Conservation (phyloP, 1,139 yeast genomes). For the Taphrina wiesneri region DNA sequence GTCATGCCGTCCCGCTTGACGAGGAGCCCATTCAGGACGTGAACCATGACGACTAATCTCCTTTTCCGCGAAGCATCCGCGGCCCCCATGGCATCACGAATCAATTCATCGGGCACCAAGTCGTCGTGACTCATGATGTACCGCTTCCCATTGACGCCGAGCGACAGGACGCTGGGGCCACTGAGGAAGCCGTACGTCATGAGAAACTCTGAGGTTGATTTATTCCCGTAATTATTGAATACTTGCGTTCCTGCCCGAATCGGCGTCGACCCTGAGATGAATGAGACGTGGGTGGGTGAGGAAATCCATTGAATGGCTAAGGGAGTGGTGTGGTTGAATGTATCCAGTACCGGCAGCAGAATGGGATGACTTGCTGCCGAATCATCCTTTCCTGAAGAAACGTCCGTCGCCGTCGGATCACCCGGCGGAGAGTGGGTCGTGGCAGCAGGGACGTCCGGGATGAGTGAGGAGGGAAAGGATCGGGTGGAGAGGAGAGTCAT, state of each 20-base stretch:
- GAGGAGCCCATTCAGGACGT: too few relatives aligned
- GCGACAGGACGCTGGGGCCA: neutral
- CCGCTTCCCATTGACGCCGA: neutral
- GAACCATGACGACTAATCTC: too few relatives aligned
- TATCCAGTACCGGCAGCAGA: conserved; percentile 74
- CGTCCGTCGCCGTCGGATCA: neutral
- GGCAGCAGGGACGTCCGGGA: conserved; percentile 45
- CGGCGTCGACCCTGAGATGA: conserved; percentile 42
- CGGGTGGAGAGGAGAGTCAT: conserved; percentile 69
- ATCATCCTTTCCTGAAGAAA: too few relatives aligned
- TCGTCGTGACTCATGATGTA: neutral
- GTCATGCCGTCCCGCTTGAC: too few relatives aligned
- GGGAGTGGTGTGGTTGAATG: conserved; percentile 67
- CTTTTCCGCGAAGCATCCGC: too few relatives aligned
- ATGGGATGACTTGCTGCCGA: conserved; percentile 57
- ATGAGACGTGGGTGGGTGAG: neutral
- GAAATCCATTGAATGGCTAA: conserved; percentile 66
- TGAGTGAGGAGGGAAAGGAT: conserved; percentile 66
- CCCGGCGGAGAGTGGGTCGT: conserved; percentile 39
- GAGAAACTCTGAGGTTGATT: conserved; percentile 74
- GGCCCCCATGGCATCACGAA: neutral
- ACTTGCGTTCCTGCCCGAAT: conserved; percentile 53
- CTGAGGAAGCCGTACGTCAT: conserved; percentile 50
- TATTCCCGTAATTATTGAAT: conserved; percentile 80
- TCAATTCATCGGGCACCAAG: neutral